phyloP scores from a whole-genome alignment of 2,329 filamentous ascomycete genomes.

The Colletotrichum eleusines region DNA sequence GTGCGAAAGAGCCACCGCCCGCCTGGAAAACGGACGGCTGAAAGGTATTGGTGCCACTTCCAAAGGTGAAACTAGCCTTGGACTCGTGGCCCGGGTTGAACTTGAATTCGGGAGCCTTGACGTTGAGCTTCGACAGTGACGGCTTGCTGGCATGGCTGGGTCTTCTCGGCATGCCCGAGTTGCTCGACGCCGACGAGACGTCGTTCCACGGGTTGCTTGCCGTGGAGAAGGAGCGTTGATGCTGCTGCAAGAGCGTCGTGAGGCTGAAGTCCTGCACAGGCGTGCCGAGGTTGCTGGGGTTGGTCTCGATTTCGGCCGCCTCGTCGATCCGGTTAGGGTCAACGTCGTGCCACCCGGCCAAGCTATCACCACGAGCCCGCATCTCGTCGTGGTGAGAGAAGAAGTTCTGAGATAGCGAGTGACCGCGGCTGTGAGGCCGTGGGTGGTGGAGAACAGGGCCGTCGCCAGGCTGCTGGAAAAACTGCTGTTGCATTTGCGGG shows the following conservation, averaged over 20 bases:
- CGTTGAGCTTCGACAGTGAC: slow-evolving; percentile 85
- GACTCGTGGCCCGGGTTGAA: slow-evolving; percentile 72
- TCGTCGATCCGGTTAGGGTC: slow-evolving; percentile 61
- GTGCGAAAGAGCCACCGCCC: slow-evolving; percentile 47
- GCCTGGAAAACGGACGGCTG: slow-evolving; percentile 64
- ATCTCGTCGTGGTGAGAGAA: slow-evolving; percentile 68
- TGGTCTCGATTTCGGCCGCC: slow-evolving; percentile 77
- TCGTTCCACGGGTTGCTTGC: slow-evolving; percentile 75
- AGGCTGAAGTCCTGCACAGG: slow-evolving; percentile 67
- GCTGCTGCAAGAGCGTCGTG: slow-evolving; percentile 56
- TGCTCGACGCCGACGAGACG: slow-evolving; percentile 55
- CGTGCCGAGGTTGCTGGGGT: slow-evolving; percentile 78
- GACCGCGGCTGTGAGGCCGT: slow-evolving; percentile 78
- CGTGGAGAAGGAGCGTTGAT: slow-evolving; percentile 68
- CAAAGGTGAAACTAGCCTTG: slow-evolving; percentile 64
- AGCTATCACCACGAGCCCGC: slow-evolving; percentile 48
- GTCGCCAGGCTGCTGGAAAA: slow-evolving; percentile 65
- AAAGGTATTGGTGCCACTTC: slow-evolving; percentile 56
- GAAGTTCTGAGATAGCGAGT: slow-evolving; percentile 77
- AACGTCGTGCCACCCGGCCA: slow-evolving; percentile 56
- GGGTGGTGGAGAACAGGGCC: slow-evolving; percentile 76
- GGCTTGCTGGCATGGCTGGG: slow-evolving; percentile 75
- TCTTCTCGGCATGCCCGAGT: slow-evolving; percentile 51
- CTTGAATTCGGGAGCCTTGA: slow-evolving; percentile 89
- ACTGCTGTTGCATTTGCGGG: slow-evolving; percentile 65